Percentiles rank a stretch among this genome's conserved stretches.
phyloP scores from a whole-genome alignment of 768 basidiomycete genomes.

The Melanogaster broomeanus region DNA sequence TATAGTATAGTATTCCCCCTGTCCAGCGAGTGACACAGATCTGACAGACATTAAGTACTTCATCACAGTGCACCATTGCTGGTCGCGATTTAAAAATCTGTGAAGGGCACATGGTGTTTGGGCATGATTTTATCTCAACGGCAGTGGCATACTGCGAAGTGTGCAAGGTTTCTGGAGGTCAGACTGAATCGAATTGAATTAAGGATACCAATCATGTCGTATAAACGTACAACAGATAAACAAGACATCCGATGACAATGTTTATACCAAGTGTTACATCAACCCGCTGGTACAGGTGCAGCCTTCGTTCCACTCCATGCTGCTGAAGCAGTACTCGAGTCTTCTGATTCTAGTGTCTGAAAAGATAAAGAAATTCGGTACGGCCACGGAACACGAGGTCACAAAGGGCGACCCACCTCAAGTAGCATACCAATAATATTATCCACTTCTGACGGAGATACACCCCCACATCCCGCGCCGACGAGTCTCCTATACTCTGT shows the following conservation, averaged over 20 bases:
- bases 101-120: too few relatives aligned
- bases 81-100: too few relatives aligned
- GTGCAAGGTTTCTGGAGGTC: neutral
- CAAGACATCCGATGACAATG: conserved; percentile 1
- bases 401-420: conserved; percentile 54
- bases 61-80: too few relatives aligned
- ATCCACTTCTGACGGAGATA: conserved; percentile 87
- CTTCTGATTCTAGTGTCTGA: conserved; percentile 82
- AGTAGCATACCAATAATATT: conserved; percentile 80
- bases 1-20: too few relatives aligned
- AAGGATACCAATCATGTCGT: neutral
- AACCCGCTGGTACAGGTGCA: conserved; percentile 23
- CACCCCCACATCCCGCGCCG: conserved; percentile 86
- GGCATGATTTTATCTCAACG: too few relatives aligned
- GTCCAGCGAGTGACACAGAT: too few relatives aligned
- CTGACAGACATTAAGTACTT: too few relatives aligned
- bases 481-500: conserved; percentile 87
- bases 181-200: too few relatives aligned
- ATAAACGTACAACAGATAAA: conserved; percentile 10
- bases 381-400: neutral
- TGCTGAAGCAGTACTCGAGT: conserved; percentile 59
- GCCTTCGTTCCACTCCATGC: conserved; percentile 39
- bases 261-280: conserved; percentile 5
- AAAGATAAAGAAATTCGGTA: conserved; percentile 6
- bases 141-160: too few relatives aligned